A percentile compares a stretch with the other conserved stretches of the same genome.
Evolutionary conservation across 139 green algal species (phyloP).

Genomic region (Volvox africanus): DNA sequence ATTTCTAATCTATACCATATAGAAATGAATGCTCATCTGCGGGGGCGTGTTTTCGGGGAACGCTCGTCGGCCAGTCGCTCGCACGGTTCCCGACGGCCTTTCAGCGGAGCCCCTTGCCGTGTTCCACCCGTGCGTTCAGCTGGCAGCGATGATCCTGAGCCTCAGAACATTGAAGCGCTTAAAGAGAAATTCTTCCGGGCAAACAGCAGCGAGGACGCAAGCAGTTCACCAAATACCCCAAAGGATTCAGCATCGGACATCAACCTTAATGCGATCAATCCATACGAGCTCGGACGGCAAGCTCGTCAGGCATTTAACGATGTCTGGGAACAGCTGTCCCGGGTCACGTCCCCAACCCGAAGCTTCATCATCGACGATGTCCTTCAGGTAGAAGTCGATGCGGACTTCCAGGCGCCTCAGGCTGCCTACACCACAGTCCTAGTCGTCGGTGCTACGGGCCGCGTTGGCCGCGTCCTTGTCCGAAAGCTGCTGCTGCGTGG

Average conservation of each 20-base stretch:
- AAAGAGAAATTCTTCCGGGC: conserved; percentile 37
- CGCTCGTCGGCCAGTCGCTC: conserved; percentile 28
- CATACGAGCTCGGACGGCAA: conserved; percentile 80
- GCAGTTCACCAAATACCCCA: neutral
- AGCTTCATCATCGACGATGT: conserved; percentile 52
- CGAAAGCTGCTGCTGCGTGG: conserved; percentile 97
- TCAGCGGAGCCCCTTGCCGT: neutral
- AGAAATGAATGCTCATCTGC: neutral
- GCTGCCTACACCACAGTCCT: conserved; percentile 92
- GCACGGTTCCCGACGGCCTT: conserved; percentile 6
- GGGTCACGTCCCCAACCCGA: conserved; percentile 53
- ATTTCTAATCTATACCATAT: neutral
- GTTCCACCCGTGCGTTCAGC: neutral
- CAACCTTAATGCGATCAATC: conserved; percentile 78
- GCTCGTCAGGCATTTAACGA: conserved; percentile 87
- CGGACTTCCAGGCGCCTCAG: conserved; percentile 78
- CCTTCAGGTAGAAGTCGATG: conserved; percentile 46
- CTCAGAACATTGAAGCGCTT: conserved; percentile 27
- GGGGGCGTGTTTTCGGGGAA: neutral
- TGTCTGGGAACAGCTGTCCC: conserved; percentile 82
- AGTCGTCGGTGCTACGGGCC: conserved; percentile 93
- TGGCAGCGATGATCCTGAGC: conserved; percentile 31
- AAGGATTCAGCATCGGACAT: neutral
- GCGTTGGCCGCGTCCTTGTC: conserved; percentile 91
- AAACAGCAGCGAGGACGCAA: conserved; percentile 17